Evolutionary conservation across 208 protist genomes (phyloP).

Genomic region (Trypanosomatidae sp.): DNA sequence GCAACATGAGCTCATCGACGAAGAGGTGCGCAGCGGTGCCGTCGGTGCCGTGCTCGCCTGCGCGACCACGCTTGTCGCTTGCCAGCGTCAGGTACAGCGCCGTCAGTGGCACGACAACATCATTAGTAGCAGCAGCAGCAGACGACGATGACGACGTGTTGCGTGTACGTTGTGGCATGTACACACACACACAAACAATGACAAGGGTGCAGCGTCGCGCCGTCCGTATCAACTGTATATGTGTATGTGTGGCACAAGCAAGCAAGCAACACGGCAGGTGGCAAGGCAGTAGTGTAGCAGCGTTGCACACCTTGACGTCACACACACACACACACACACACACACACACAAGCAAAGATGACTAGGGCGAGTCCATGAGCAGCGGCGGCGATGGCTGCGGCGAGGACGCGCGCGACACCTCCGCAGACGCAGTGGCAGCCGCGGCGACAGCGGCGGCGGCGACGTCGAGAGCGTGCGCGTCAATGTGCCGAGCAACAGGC

Average conservation of each 20-base stretch:
- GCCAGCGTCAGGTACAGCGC: conserved; percentile 14
- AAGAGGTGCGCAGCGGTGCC: conserved; percentile 11
- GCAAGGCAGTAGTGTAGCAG: no score
- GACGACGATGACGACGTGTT: no score
- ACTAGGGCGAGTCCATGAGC: neutral
- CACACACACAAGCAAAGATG: neutral
- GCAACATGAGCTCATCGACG: conserved; percentile 38
- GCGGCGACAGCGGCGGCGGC: neutral
- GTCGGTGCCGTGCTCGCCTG: no score
- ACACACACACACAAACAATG: neutral
- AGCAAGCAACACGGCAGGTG: no score
- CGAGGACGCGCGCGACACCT: neutral
- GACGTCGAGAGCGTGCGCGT: neutral
- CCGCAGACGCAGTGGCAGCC: neutral
- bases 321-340: no score
- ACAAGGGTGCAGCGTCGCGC: neutral
- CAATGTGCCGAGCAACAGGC: neutral
- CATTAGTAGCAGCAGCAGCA: neutral
- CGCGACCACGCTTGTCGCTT: neutral
- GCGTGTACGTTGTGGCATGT: conserved; percentile 1
- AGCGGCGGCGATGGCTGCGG: neutral
- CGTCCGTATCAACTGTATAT: no score
- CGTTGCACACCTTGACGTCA: no score
- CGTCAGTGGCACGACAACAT: conserved; percentile 38
- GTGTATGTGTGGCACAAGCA: no score